Evolutionary conservation across 345 rosid species (phyloP).

Genomic region (Microcos paniculata): DNA sequence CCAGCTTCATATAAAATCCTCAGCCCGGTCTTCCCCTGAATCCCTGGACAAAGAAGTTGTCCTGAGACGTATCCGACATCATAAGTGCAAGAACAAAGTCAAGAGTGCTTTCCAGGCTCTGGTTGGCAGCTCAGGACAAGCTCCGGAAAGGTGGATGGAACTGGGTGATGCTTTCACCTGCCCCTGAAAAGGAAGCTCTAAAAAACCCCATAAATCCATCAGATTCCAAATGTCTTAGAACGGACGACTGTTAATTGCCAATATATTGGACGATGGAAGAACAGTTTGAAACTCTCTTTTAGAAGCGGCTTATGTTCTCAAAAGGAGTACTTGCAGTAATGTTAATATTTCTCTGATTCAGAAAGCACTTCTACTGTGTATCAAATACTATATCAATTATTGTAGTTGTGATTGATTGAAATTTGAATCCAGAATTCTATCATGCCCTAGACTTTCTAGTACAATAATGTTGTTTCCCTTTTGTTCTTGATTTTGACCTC

Average conservation of each 20-base stretch:
- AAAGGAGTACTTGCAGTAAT: too few relatives aligned
- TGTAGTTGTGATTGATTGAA: background rate
- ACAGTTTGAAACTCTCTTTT: background rate
- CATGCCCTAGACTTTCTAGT: background rate
- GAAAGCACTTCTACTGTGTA: background rate
- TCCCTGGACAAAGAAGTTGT: conserved; percentile 34
- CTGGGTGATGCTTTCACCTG: conserved; percentile 42
- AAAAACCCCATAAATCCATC: background rate
- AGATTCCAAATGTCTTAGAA: background rate
- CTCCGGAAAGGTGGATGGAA: conserved; percentile 28
- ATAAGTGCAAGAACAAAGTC: conserved; percentile 32
- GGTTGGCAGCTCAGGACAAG: conserved; percentile 19
- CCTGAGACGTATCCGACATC: conserved; percentile 50
- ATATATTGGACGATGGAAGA: background rate
- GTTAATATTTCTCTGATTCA: background rate
- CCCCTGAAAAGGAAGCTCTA: conserved; percentile 21
- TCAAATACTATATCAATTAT: background rate
- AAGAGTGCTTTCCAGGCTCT: conserved; percentile 32
- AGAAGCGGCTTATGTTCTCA: background rate
- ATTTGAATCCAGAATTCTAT: background rate
- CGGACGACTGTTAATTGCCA: background rate
- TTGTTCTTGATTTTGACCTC: background rate
- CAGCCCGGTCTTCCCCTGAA: conserved; percentile 16
- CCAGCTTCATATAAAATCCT: conserved; percentile 41
- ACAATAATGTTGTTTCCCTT: background rate